Evolutionary conservation across 2,329 filamentous ascomycete genomes (phyloP).

Genomic region (Sporothrix phasma): DNA sequence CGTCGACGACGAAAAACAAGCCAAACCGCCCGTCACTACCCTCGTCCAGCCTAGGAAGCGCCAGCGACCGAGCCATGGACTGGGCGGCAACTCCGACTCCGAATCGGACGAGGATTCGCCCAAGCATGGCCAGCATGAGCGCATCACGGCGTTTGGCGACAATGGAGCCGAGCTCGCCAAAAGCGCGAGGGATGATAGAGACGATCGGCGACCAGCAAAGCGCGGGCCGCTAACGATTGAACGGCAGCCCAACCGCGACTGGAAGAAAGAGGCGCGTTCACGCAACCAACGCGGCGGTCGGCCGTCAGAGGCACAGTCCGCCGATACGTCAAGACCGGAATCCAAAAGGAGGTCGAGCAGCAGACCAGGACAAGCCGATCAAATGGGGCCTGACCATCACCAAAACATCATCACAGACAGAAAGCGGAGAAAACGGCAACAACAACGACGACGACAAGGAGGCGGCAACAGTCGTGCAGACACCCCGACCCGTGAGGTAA

Average conservation of each 20-base stretch:
- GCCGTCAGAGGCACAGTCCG: background rate
- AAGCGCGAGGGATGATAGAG: conserved; percentile 16
- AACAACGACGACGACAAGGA: background rate
- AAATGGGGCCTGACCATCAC: conserved; percentile 30
- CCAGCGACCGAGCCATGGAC: conserved; percentile 31
- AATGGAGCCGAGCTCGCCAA: conserved; percentile 21
- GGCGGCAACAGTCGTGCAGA: background rate
- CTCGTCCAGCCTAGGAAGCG: conserved; percentile 39
- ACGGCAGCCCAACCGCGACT: conserved; percentile 23
- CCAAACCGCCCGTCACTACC: conserved; percentile 27
- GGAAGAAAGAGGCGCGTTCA: conserved; percentile 25
- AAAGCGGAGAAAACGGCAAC: background rate
- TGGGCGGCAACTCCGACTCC: conserved; percentile 34
- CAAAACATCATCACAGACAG: conserved; percentile 20
- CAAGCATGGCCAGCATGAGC: conserved; percentile 22
- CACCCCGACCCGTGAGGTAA: background rate
- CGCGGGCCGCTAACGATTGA: conserved; percentile 23
- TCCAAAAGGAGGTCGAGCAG: conserved; percentile 21
- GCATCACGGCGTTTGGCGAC: conserved; percentile 26
- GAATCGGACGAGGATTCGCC: conserved; percentile 26
- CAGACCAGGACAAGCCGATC: conserved; percentile 28
- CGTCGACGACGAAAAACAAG: conserved; percentile 20
- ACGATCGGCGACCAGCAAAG: conserved; percentile 11
- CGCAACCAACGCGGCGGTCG: conserved; percentile 16
- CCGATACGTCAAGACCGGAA: background rate